These are phyloP conservation scores for Wickerhamiella sergipiensis DNA, from an alignment of 805 yeast species.

Conservation along the genomic window DNA sequence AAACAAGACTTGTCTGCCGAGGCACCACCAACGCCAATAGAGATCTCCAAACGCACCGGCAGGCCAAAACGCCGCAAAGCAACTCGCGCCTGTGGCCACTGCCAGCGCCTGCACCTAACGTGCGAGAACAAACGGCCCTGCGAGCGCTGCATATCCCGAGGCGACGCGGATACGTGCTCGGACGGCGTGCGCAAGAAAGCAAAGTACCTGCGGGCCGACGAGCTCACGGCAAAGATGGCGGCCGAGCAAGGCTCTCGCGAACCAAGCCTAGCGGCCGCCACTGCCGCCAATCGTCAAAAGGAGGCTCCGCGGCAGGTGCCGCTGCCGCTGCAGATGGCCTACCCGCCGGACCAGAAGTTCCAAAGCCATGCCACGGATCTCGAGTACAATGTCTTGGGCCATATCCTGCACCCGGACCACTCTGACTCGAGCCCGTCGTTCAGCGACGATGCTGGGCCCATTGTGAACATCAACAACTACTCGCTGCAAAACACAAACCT, in stretches of 20 bases:
- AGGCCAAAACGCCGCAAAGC: constrained; percentile 48
- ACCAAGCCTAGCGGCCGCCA: too few species aligned
- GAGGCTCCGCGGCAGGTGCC: too few species aligned
- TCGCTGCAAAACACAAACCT: constrained; percentile 6
- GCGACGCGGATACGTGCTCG: constrained; percentile 53
- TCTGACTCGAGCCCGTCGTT: constrained; percentile 10
- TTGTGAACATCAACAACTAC: constrained; percentile 9
- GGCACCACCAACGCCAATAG: not conserved
- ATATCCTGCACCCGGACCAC: constrained; percentile 16
- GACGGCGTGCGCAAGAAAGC: constrained; percentile 84
- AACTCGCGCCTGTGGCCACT: constrained; percentile 77
- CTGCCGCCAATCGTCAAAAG: too few species aligned
- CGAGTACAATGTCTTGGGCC: constrained; percentile 25
- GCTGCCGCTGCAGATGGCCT: not conserved
- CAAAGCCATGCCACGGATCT: constrained; percentile 25
- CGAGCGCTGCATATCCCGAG: constrained; percentile 57
- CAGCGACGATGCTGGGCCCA: constrained; percentile 12
- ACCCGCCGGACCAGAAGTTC: constrained; percentile 11
- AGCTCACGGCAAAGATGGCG: not conserved
- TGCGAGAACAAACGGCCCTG: constrained; percentile 83
- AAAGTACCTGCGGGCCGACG: constrained; percentile 58
- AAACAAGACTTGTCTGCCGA: too few species aligned
- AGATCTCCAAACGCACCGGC: constrained; percentile 23
- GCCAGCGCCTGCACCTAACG: constrained; percentile 83
- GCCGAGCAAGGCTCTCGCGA: too few species aligned